Evolutionary conservation across 2,329 filamentous ascomycete species (phyloP), one percentile per base, ranked within the genome.

Genomic region (Ascochyta pisi): DNA sequence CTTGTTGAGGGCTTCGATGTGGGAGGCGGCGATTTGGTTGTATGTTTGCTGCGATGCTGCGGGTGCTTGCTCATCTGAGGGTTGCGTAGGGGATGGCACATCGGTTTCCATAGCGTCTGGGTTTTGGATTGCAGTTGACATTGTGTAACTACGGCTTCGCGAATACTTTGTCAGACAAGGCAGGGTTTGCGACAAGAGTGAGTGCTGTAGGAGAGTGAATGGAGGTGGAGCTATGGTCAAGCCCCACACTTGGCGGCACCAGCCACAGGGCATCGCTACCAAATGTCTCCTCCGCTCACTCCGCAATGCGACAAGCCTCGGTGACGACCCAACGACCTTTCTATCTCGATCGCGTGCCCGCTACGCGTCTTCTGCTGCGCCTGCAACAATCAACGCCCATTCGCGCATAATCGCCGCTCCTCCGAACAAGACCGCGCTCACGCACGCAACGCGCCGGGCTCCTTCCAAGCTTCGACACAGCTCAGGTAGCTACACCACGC

Each of bases 1-100:
- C 39, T 63, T 60, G 50, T 61, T 69, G 38, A 75, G 67, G 9
- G 62, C 65, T 48, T 66, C 68, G 56, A 76, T 76, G 50, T 73
- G 70, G 24, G 65, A 54, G 16, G 71, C 67, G 27, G 71, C 70
- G 46, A 65, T 66, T 35, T 71, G 62, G 54, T 63, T 64, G 57
- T 75, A 75, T 27, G 64, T 67, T 35, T 68, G 58, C 33, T 60
- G 50, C 3, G 54, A 51, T 29, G 45, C 19, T 43, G 48, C 12
- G 40, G 50, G 34, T 48, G 61, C 46, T 48, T 55, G 51, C 29
- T 24, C 43, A 38, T 54, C 9, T 45, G 16, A 34, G 40, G 48
- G 54, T 46, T 47, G 58, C 37, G 45, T 42, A 19, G 46, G 26
- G 7, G 51, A 27, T 19, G 40, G 44, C 29, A 33, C 38, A 16